Evolutionary conservation across 148 eudicot species (phyloP).

Genomic region (Diospyros kaki): DNA sequence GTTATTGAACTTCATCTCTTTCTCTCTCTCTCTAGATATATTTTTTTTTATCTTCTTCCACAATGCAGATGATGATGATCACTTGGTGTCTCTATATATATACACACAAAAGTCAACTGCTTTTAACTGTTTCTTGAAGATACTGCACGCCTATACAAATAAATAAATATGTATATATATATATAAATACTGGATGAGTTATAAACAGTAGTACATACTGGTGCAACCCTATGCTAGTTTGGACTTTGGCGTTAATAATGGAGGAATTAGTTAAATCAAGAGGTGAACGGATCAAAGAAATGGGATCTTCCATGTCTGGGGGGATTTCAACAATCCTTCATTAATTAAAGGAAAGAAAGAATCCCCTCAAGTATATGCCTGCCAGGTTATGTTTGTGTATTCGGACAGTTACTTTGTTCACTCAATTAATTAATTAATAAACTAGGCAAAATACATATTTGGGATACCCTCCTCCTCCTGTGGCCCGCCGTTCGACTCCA

Average conservation of each 20-base stretch:
- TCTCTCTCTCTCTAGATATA: too few species aligned
- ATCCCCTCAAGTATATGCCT: neutral
- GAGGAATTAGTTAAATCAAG: conserved; percentile 1
- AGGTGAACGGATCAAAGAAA: conserved; percentile 2
- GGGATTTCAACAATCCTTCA: conserved; percentile 19
- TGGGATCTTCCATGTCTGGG: conserved; percentile 37
- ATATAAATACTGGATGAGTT: too few species aligned
- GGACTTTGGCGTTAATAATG: neutral
- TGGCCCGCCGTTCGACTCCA: too few species aligned
- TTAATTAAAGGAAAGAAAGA: neutral
- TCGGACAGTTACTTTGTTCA: too few species aligned
- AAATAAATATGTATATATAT: neutral
- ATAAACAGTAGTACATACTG: neutral
- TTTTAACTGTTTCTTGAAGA: conserved; percentile 3
- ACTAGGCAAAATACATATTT: too few species aligned
- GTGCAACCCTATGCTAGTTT: neutral
- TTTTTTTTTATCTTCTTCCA: too few species aligned
- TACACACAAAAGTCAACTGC: conserved; percentile 24
- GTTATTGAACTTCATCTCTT: conserved; percentile 21
- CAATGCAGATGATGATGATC: neutral
- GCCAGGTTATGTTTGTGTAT: too few species aligned
- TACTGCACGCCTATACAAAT: neutral
- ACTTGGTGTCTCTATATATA: conserved; percentile 9
- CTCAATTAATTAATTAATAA: too few species aligned
- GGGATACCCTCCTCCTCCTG: too few species aligned